Evolutionary conservation across 179 eudicot species (phyloP).

Genomic region (Pouteria campechiana): DNA sequence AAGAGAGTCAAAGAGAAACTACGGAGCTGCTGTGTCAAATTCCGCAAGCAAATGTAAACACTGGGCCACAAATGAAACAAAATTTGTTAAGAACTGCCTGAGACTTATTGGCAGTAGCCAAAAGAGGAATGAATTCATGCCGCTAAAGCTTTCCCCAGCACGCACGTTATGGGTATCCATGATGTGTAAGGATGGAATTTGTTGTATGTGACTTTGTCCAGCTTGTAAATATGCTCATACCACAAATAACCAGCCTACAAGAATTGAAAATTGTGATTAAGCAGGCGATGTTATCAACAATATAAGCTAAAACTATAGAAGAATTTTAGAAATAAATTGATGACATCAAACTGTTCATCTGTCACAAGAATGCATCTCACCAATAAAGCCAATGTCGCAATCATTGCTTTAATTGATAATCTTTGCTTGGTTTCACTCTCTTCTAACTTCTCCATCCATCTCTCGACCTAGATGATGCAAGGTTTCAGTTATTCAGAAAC

Average conservation of each 20-base stretch:
- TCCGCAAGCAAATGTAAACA: slow-evolving; percentile 88
- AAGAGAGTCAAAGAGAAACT: slow-evolving; percentile 76
- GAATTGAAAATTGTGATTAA: slow-evolving; percentile 3
- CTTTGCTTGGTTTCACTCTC: slow-evolving; percentile 76
- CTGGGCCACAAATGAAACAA: slow-evolving; percentile 32
- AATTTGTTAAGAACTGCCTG: no score
- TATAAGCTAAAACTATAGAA: background rate
- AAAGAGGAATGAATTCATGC: no score
- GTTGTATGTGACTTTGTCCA: slow-evolving; percentile 87
- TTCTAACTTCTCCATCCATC: slow-evolving; percentile 87
- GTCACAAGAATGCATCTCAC: slow-evolving; percentile 32
- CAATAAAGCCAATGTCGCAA: slow-evolving; percentile 42
- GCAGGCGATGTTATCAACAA: background rate
- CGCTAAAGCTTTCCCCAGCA: background rate
- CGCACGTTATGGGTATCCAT: slow-evolving; percentile 97
- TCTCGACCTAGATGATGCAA: slow-evolving; percentile 53
- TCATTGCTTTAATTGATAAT: slow-evolving; percentile 52
- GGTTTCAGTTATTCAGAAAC: background rate
- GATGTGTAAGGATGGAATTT: slow-evolving; percentile 97
- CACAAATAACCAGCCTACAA: slow-evolving; percentile 90
- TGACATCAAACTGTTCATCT: no score
- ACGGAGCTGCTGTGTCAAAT: slow-evolving; percentile 85
- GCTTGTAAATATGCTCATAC: slow-evolving; percentile 91
- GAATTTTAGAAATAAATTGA: no score
- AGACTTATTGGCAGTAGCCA: no score